These are phyloP conservation scores for Inga leiocalycina DNA, from an alignment of 306 rosid genomes.

Conservation along the genomic window DNA sequence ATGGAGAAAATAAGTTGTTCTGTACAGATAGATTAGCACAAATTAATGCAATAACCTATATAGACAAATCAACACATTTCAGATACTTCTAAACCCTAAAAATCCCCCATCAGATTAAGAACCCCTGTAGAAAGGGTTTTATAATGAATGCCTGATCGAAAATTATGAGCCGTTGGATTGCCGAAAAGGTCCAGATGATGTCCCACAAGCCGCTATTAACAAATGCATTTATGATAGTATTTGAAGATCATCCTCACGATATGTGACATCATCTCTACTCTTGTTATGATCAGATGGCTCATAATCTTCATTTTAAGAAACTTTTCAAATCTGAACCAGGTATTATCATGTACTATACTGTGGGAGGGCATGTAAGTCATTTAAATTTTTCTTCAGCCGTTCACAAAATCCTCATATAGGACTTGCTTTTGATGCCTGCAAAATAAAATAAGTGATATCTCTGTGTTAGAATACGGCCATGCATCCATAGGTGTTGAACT, in stretches of 20 bases:
- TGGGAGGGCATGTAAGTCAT: not conserved
- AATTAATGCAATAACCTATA: not conserved
- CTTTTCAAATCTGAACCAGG: not conserved
- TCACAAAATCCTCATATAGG: conserved; percentile 42
- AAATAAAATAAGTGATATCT: not conserved
- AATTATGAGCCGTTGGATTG: not conserved
- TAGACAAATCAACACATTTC: not conserved
- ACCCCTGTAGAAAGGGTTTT: not conserved
- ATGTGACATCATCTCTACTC: not conserved
- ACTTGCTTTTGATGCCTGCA: conserved; percentile 58
- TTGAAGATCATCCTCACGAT: not conserved
- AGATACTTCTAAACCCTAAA: not conserved
- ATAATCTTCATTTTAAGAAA: not conserved
- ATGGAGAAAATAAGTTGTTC: not conserved
- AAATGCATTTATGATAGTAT: not conserved
- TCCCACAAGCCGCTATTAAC: not conserved
- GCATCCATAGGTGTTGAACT: not conserved
- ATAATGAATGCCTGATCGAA: not conserved
- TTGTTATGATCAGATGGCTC: not conserved
- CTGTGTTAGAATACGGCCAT: not conserved
- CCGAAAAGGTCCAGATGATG: not conserved
- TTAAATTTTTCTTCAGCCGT: conserved; percentile 13
- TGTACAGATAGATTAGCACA: not conserved
- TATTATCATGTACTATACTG: not conserved
- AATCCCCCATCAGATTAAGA: not conserved